phyloP scores from a whole-genome alignment of 2,329 filamentous ascomycete species.

The Lasiodiplodia sp. region DNA sequence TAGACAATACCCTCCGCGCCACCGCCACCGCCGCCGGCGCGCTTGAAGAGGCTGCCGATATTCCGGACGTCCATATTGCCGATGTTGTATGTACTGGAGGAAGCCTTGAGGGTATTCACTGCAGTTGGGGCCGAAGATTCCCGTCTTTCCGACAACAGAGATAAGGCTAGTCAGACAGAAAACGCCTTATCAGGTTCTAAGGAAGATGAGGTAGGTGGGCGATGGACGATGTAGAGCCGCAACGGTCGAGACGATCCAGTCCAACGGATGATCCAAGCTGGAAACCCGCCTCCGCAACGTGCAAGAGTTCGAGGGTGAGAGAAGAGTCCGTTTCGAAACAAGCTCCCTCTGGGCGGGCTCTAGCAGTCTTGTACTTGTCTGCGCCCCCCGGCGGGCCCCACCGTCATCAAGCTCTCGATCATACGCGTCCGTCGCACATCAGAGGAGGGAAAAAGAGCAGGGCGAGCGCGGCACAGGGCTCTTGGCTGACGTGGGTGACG shows the following conservation, averaged over 20 bases:
- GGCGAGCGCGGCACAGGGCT: not conserved
- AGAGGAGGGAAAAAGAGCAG: not conserved
- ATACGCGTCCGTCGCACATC: not conserved
- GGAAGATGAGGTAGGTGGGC: not conserved
- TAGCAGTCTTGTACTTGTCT: constrained; percentile 8
- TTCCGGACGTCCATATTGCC: constrained; percentile 22
- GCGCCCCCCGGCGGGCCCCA: not conserved
- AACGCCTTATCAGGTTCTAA: not conserved
- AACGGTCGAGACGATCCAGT: not conserved
- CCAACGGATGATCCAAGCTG: not conserved
- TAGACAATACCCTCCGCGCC: constrained; percentile 21
- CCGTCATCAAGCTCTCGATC: not conserved
- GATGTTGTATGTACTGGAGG: not conserved
- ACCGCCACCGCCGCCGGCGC: constrained; percentile 8
- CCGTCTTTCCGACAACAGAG: not conserved
- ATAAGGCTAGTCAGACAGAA: not conserved
- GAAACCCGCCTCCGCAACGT: not conserved
- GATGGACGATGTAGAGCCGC: not conserved
- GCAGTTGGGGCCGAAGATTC: not conserved
- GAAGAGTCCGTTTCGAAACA: constrained; percentile 10
- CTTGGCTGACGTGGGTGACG: constrained; percentile 17
- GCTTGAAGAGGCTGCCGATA: constrained; percentile 7
- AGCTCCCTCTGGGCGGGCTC: constrained; percentile 11
- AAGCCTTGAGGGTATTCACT: not conserved
- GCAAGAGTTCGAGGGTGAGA: not conserved